These are phyloP conservation scores for Benincasa hispida DNA, from an alignment of 306 rosid genomes.

Conservation along the genomic window DNA sequence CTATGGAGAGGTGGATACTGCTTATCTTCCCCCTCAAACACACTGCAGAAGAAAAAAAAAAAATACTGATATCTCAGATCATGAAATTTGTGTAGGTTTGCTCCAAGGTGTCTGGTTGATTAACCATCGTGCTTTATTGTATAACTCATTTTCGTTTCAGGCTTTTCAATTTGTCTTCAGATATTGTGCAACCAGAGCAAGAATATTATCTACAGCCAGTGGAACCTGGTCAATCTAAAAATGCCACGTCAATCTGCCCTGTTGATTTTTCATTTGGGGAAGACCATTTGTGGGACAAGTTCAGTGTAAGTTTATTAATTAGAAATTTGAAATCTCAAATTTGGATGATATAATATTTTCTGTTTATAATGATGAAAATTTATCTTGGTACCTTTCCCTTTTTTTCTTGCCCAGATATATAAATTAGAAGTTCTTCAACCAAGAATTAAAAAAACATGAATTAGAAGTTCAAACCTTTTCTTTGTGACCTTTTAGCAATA, in stretches of 20 bases:
- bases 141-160: constrained; percentile 30
- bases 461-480: background rate
- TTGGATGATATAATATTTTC: background rate
- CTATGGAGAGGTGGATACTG: background rate
- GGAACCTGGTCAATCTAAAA: constrained; percentile 60
- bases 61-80: background rate
- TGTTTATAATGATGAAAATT: background rate
- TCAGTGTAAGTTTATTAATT: constrained; percentile 57
- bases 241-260: constrained; percentile 79
- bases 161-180: constrained; percentile 70
- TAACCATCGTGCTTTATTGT: background rate
- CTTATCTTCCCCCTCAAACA: background rate
- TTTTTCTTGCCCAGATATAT: background rate
- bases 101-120: background rate
- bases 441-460: background rate
- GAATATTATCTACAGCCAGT: constrained; percentile 86
- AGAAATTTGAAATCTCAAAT: background rate
- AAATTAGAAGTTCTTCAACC: background rate
- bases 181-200: constrained; percentile 82
- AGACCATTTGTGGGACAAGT: constrained; percentile 90
- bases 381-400: background rate
- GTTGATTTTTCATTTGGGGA: constrained; percentile 92
- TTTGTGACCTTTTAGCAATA: background rate
- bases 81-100: background rate
- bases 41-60: background rate